phyloP scores from a whole-genome alignment of 257 asterid species.

The Jaltomata sinuosa region DNA sequence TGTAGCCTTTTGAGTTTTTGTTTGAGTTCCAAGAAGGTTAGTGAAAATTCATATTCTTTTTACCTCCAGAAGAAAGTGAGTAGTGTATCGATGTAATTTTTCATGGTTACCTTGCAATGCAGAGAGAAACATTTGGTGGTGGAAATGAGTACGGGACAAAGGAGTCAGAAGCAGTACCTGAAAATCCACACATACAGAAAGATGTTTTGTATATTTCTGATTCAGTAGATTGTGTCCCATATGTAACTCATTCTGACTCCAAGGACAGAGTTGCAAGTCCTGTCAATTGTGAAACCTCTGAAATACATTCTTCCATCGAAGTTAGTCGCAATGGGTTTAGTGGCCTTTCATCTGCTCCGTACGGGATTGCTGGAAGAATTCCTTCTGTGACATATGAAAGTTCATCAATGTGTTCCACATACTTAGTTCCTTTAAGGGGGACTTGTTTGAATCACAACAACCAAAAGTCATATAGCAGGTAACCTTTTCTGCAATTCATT shows the following conservation, averaged over 20 bases:
- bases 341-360: constrained; percentile 40
- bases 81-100: not conserved
- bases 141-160: constrained; percentile 18
- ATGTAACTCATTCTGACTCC: constrained; percentile 41
- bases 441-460: constrained; percentile 23
- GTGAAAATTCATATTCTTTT: not conserved
- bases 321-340: constrained; percentile 30
- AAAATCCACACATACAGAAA: constrained; percentile 39
- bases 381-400: constrained; percentile 57
- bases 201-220: constrained; percentile 48
- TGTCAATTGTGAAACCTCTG: constrained; percentile 48
- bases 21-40: not conserved
- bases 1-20: too few relatives aligned
- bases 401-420: constrained; percentile 83
- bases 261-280: constrained; percentile 51
- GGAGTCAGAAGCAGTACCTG: constrained; percentile 26
- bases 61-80: not conserved
- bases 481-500: not conserved
- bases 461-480: constrained; percentile 33
- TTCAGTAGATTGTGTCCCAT: constrained; percentile 53
- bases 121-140: constrained; percentile 45
- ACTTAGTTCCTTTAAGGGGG: constrained; percentile 51
- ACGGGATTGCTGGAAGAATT: constrained; percentile 40
- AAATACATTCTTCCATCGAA: constrained; percentile 44
- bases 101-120: constrained; percentile 5